Evolutionary conservation across 768 basidiomycete genomes (phyloP).

Genomic region (Amanita muscaria): DNA sequence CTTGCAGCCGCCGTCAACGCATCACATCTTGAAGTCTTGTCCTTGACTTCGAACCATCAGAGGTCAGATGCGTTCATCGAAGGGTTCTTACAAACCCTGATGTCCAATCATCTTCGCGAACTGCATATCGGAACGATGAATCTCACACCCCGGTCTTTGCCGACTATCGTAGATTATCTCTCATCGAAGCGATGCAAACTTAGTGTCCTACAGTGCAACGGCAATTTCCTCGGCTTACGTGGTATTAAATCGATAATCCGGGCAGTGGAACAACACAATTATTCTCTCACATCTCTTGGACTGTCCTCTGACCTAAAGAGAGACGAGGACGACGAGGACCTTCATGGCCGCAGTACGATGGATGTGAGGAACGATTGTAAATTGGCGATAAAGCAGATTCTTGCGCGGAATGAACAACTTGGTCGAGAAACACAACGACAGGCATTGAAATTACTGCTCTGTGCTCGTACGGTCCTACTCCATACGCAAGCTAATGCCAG

Average conservation of each 20-base stretch:
- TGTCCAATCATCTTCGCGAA: slow-evolving; percentile 40
- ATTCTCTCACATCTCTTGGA: slow-evolving; percentile 37
- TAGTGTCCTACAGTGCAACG: slow-evolving; percentile 42
- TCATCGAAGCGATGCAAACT: slow-evolving; percentile 35
- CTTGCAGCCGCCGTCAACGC: slow-evolving; percentile 46
- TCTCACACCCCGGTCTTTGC: slow-evolving; percentile 33
- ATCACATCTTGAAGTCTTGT: slow-evolving; percentile 42
- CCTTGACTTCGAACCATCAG: slow-evolving; percentile 38
- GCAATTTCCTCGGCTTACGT: slow-evolving; percentile 41
- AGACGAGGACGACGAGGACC: slow-evolving; percentile 15
- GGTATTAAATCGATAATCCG: slow-evolving; percentile 37
- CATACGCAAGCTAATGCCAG: slow-evolving; percentile 14
- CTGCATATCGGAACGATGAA: slow-evolving; percentile 47
- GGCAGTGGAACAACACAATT: slow-evolving; percentile 39
- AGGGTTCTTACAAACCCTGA: slow-evolving; percentile 40
- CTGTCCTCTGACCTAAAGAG: slow-evolving; percentile 38
- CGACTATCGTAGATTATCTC: slow-evolving; percentile 39
- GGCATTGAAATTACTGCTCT: slow-evolving; percentile 41
- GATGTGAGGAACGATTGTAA: slow-evolving; percentile 30
- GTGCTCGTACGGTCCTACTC: slow-evolving; percentile 43
- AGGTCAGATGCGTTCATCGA: slow-evolving; percentile 45
- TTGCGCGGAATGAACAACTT: slow-evolving; percentile 36
- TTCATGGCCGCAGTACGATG: slow-evolving; percentile 6
- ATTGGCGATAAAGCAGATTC: slow-evolving; percentile 21
- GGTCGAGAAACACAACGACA: slow-evolving; percentile 32